These are phyloP conservation scores for Capronia epimyces DNA, from an alignment of 2,329 filamentous ascomycete species.

Conservation along the genomic window DNA sequence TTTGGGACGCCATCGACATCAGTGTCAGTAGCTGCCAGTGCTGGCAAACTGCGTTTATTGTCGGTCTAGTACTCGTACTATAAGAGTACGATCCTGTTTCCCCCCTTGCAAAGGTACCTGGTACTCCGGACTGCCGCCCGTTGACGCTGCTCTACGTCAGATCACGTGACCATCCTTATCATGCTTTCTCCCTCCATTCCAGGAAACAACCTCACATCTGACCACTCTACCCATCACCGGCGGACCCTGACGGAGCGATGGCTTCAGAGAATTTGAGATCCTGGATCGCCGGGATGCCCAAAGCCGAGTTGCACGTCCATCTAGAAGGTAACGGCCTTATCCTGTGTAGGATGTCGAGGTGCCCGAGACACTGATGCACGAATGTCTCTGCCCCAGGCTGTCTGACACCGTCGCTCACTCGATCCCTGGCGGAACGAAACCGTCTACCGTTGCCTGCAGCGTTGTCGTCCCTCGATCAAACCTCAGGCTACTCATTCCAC, in stretches of 20 bases:
- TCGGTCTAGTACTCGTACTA: too few relatives aligned
- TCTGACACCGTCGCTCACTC: conserved; percentile 21
- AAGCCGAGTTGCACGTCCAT: conserved; percentile 23
- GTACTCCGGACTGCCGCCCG: too few relatives aligned
- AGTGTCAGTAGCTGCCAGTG: too few relatives aligned
- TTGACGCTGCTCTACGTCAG: neutral
- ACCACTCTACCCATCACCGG: too few relatives aligned
- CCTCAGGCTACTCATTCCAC: conserved; percentile 21
- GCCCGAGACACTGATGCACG: neutral
- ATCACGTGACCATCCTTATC: neutral
- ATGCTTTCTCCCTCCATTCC: neutral
- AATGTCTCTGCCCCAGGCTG: conserved; percentile 19
- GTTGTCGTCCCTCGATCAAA: conserved; percentile 16
- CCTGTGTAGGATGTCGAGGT: neutral
- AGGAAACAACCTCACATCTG: neutral
- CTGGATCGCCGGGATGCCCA: conserved; percentile 25
- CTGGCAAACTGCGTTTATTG: too few relatives aligned
- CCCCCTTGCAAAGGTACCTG: too few relatives aligned
- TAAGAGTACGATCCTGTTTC: too few relatives aligned
- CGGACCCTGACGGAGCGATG: neutral
- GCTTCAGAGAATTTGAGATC: conserved; percentile 15
- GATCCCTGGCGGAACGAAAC: conserved; percentile 23
- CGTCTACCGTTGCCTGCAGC: conserved; percentile 20
- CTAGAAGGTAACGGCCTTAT: neutral
- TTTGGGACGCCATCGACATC: too few relatives aligned